phyloP scores from a whole-genome alignment of 306 rosid genomes.

The Cucumis cinereus region DNA sequence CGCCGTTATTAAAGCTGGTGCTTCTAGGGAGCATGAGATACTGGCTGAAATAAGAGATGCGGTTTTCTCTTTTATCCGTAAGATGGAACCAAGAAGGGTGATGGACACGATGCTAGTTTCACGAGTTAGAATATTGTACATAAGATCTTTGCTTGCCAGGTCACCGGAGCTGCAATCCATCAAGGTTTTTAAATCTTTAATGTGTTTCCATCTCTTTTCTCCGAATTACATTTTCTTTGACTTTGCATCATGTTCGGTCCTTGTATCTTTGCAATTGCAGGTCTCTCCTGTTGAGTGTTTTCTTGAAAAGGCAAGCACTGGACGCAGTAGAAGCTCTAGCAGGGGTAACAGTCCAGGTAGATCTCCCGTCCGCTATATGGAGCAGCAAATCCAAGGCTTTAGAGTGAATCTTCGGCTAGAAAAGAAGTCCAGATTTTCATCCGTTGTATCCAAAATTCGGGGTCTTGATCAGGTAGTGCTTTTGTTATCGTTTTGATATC shows the following conservation, averaged over 20 bases:
- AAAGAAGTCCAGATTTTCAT: slow-evolving; percentile 84
- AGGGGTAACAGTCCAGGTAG: slow-evolving; percentile 87
- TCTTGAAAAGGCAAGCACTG: slow-evolving; percentile 69
- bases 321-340: slow-evolving; percentile 86
- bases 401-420: slow-evolving; percentile 83
- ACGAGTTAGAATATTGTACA: slow-evolving; percentile 89
- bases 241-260: not conserved
- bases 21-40: slow-evolving; percentile 97
- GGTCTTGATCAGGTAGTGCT: slow-evolving; percentile 86
- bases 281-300: slow-evolving; percentile 79
- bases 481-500: slow-evolving; percentile 1
- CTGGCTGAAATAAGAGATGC: slow-evolving; percentile 94
- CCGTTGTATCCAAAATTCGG: slow-evolving; percentile 89
- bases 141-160: slow-evolving; percentile 89
- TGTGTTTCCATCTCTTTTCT: slow-evolving; percentile 7
- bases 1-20: slow-evolving; percentile 97
- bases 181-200: slow-evolving; percentile 41
- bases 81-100: slow-evolving; percentile 92
- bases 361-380: slow-evolving; percentile 65
- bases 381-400: slow-evolving; percentile 80
- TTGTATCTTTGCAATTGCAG: slow-evolving; percentile 30
- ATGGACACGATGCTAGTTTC: slow-evolving; percentile 99
- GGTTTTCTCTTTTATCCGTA: slow-evolving; percentile 80
- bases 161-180: slow-evolving; percentile 95
- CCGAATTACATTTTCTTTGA: not conserved